Evolutionary conservation across 345 rosid genomes (phyloP), one percentile per base, ranked within the genome.

Genomic region (Combretum micranthum): DNA sequence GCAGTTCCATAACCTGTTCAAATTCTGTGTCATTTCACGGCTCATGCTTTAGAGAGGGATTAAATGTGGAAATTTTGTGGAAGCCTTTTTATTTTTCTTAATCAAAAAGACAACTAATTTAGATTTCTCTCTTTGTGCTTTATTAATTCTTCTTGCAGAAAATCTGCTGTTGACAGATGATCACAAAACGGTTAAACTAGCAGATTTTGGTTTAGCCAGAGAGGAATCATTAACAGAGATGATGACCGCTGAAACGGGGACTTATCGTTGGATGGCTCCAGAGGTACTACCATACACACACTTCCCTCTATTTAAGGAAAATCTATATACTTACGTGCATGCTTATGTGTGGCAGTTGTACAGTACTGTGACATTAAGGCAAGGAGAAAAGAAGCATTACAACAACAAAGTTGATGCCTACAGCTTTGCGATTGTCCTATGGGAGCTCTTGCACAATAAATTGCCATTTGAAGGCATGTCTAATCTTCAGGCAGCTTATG

Each of bases 191-290:
- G 80, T 88, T 42, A 88, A 92, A 76, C 90, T 92, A 47, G 95
- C 93, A 13, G 98, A 88, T 72, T 92, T 88, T 68, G 98, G 97
- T 54, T 77, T 92, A 63, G 98, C 97, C 15, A 82, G 97, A 71
- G 97, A 92, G 81, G 98, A 92, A 73, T 84, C 98, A 45, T 62
- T 92, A 37, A 92, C 96, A 16, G 98, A 92, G 77, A 92, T 92
- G 97, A 92, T 88, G 97, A 88, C 98, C 0, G 97, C 97, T 62
- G 98, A 92, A 75, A 92, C 97, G 1, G 97, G 97, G 62, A 92
- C 98, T 48, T 88, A 91, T 64, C 77, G 92, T 15, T 88, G 96
- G 98, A 91, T 91, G 98, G 96, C 96, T 23, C 96, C 96, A 0
- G 97, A 92, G 96, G 96, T 92, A 50, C 47, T 13, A 46, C 6